These are phyloP conservation scores for Polyporus tsugae DNA, from an alignment of 1,284 basidiomycete genomes.

Conservation along the genomic window DNA sequence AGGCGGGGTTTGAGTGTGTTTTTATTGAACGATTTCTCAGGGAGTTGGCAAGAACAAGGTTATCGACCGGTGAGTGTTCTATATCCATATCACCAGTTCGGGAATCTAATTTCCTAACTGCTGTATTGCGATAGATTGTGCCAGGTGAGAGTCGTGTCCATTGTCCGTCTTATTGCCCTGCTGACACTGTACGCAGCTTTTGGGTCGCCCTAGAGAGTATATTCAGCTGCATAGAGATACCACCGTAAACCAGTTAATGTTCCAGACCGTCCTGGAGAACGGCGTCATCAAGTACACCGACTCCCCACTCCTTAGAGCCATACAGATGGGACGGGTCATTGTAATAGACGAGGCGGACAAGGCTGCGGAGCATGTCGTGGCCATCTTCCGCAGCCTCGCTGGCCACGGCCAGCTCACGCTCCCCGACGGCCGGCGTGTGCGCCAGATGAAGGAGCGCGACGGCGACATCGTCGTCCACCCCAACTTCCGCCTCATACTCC, in stretches of 20 bases:
- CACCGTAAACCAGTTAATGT: slow-evolving; percentile 75
- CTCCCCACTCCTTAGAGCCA: slow-evolving; percentile 70
- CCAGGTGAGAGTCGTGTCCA: slow-evolving; percentile 49
- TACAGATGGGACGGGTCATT: slow-evolving; percentile 64
- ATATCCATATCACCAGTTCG: background rate
- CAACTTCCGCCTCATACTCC: slow-evolving; percentile 67
- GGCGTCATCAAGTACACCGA: slow-evolving; percentile 67
- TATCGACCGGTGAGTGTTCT: slow-evolving; percentile 55
- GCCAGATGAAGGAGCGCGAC: slow-evolving; percentile 53
- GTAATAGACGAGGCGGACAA: slow-evolving; percentile 77
- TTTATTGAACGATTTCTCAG: slow-evolving; percentile 36
- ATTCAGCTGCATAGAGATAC: slow-evolving; percentile 74
- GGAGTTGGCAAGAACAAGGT: slow-evolving; percentile 78
- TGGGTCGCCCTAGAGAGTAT: slow-evolving; percentile 70
- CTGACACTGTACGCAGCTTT: slow-evolving; percentile 48
- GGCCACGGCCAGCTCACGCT: slow-evolving; percentile 69
- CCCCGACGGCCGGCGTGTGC: slow-evolving; percentile 65
- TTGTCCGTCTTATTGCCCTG: background rate
- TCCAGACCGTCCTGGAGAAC: slow-evolving; percentile 64
- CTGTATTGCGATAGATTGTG: slow-evolving; percentile 48
- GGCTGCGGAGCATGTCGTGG: slow-evolving; percentile 74
- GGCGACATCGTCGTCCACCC: slow-evolving; percentile 67
- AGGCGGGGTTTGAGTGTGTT: background rate
- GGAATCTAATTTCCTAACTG: no score
- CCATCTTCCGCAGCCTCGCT: slow-evolving; percentile 71